phyloP scores from a whole-genome alignment of 371 early-diverging fungal species.

The Lichtheimia hyalospora region DNA sequence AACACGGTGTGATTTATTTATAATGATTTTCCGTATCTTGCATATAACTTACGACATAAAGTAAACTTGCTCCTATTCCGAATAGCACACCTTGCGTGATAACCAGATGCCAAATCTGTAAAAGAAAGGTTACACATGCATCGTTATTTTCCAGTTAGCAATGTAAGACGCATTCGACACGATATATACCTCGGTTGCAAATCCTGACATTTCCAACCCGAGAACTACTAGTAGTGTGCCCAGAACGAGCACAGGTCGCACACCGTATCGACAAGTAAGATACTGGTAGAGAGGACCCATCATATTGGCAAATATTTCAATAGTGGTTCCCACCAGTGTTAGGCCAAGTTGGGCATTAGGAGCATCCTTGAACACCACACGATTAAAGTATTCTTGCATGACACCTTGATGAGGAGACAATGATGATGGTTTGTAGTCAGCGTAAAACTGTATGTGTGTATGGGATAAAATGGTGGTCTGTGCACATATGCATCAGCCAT shows the following conservation, averaged over 20 bases:
- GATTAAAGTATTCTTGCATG: conserved; percentile 28
- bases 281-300: conserved; percentile 31
- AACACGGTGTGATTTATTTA: neutral
- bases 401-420: conserved; percentile 15
- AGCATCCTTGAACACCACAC: conserved; percentile 16
- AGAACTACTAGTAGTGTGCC: conserved; percentile 21
- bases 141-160: neutral
- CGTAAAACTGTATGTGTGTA: no score
- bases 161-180: no score
- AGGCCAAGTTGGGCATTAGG: conserved; percentile 19
- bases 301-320: conserved; percentile 22
- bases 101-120: conserved; percentile 64
- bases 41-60: conserved; percentile 17
- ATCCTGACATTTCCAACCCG: conserved; percentile 35
- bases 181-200: conserved; percentile 23
- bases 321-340: conserved; percentile 35
- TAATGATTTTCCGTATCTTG: no score
- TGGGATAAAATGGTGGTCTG: no score
- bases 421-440: neutral
- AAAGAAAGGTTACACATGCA: neutral
- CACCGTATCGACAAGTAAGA: conserved; percentile 17
- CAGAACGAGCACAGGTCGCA: conserved; percentile 19
- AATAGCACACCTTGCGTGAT: conserved; percentile 71
- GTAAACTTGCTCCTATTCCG: conserved; percentile 61
- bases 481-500: no score